Evolutionary conservation across 257 asterid species (phyloP), one percentile per base, ranked within the genome.

Genomic region (Ajuga chamaepitys): DNA sequence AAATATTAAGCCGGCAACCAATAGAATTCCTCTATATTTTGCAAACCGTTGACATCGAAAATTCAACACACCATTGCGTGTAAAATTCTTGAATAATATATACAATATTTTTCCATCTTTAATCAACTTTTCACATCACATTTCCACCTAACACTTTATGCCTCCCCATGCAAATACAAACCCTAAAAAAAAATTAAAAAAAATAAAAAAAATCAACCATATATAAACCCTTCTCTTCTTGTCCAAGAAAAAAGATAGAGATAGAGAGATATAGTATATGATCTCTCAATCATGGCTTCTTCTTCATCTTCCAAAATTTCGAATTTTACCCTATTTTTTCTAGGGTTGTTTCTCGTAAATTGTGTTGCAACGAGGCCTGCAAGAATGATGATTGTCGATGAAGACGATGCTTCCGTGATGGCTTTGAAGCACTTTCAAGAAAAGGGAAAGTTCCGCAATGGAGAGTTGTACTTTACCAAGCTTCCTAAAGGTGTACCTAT

Each of bases 401-500:
- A 66, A 7, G 57, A 66, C 5, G 70, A 35, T 44, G 69, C 34
- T 34, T 62, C 74, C 5, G 5, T 17, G 7, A 37, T 42, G 68
- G 53, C 37, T 22, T 70, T 74, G 58, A 56, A 67, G 20, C n/a
- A 48, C 61, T 61, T 69, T 47, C 56, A 18, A 57, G 74, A 71
- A 32, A 51, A 63, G 42, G 64, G 16, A 14, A 59, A 44, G 28
- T 16, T 7, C 7, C 3, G 66, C 35, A 12, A 0, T 45, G 64
- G 28, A 21, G 53, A 51, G 25, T 63, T 75, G 65, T 71, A 57
- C 67, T 72, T 81, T 11, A 5, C 76, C n/a, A 81, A 46, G 77
- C 80, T 81, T 32, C 86, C 86, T 3, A 75, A 78, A 67, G 80
- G 77, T 21, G 74, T 62, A 45, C 82, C 71, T 12, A 48, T 81